These are phyloP conservation scores for Aegilops speltoides DNA, from an alignment of 176 grass and related monocot genomes.

Conservation along the genomic window DNA sequence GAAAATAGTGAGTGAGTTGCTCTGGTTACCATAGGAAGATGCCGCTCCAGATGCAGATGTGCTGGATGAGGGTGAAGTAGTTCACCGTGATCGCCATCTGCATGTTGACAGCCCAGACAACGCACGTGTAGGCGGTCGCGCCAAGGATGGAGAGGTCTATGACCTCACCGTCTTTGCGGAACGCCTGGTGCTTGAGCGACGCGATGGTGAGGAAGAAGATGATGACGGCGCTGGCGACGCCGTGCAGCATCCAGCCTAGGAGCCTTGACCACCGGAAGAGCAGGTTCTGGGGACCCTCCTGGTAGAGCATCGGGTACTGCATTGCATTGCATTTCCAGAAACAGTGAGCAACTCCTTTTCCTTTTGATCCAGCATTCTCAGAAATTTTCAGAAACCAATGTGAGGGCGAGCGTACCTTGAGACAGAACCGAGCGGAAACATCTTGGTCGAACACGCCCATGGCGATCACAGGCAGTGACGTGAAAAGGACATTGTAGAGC, in stretches of 20 bases:
- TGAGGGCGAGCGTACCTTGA: constrained; percentile 48
- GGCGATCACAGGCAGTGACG: constrained; percentile 77
- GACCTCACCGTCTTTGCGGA: constrained; percentile 49
- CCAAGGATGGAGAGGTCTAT: constrained; percentile 43
- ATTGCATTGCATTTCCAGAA: not conserved
- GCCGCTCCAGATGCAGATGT: constrained; percentile 76
- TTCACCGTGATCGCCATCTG: constrained; percentile 68
- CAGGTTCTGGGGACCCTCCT: constrained; percentile 82
- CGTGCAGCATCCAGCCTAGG: constrained; percentile 75
- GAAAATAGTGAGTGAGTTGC: not conserved
- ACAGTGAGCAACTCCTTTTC: not conserved
- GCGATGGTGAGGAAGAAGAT: constrained; percentile 64
- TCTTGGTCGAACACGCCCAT: constrained; percentile 92
- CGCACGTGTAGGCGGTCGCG: constrained; percentile 61
- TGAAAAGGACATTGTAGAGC: constrained; percentile 72
- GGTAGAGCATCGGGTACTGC: constrained; percentile 90
- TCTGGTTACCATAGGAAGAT: constrained; percentile 54
- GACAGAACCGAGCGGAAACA: constrained; percentile 75
- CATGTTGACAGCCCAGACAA: constrained; percentile 72
- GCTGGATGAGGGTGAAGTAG: constrained; percentile 85
- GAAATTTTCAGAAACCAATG: not conserved
- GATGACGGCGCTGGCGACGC: constrained; percentile 40
- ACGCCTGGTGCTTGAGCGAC: constrained; percentile 50
- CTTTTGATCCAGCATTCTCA: not conserved
- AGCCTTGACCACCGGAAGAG: constrained; percentile 81